Percentiles rank a stretch among this genome's conserved stretches.
phyloP scores from a whole-genome alignment of 306 rosid species.

The Rosa persica region DNA sequence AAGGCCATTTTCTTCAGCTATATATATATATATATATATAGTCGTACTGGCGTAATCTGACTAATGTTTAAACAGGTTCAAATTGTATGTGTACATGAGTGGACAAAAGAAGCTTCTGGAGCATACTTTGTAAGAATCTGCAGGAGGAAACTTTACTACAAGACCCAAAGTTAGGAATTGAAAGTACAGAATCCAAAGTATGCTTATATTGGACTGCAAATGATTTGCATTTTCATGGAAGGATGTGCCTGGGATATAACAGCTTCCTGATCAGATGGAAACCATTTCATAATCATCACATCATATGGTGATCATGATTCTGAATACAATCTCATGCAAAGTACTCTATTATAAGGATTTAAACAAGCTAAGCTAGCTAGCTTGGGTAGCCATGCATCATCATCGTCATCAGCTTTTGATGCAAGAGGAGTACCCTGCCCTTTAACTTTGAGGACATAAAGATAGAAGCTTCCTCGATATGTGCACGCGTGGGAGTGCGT shows the following conservation, averaged over 20 bases:
- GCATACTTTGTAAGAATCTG: constrained; percentile 38
- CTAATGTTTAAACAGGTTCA: constrained; percentile 24
- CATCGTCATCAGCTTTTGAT: constrained; percentile 57
- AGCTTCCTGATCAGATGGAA: constrained; percentile 17
- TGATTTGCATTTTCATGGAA: constrained; percentile 51
- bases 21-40: not conserved
- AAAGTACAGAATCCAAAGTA: constrained; percentile 46
- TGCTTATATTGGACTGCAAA: constrained; percentile 32
- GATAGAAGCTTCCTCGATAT: constrained; percentile 99
- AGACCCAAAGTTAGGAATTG: constrained; percentile 30
- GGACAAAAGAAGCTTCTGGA: constrained; percentile 70
- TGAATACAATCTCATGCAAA: constrained; percentile 24
- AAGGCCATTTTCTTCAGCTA: not conserved
- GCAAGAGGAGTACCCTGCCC: constrained; percentile 23
- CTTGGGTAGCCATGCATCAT: constrained; percentile 25
- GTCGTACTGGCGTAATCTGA: not conserved
- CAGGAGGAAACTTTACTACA: constrained; percentile 33
- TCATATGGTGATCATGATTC: constrained; percentile 21
- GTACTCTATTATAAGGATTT: not conserved
- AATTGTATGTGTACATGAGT: constrained; percentile 5
- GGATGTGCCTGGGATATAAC: constrained; percentile 43
- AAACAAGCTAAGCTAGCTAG: constrained; percentile 5
- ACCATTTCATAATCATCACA: constrained; percentile 15
- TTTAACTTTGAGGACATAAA: constrained; percentile 58
- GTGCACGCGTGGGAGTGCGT: constrained; percentile 95